phyloP scores from a whole-genome alignment of 495 filamentous ascomycete genomes.

The Corynascus novoguineensis region DNA sequence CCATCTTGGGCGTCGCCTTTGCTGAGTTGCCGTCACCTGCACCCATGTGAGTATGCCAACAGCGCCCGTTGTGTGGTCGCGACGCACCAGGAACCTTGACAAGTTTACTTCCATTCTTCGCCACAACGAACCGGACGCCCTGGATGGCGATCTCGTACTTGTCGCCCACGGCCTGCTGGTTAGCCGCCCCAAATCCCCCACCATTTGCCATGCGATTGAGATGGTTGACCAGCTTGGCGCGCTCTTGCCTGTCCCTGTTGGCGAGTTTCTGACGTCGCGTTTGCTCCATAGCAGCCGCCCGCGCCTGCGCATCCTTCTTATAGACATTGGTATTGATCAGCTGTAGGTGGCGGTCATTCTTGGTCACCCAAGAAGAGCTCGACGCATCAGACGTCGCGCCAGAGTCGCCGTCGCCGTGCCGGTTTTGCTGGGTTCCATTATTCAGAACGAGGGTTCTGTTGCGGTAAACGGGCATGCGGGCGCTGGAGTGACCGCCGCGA shows the following conservation, averaged over 20 bases:
- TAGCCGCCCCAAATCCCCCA: conserved; percentile 34
- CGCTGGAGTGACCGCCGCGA: conserved; percentile 45
- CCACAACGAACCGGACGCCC: conserved; percentile 69
- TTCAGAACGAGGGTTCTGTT: conserved; percentile 73
- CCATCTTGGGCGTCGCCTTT: conserved; percentile 70
- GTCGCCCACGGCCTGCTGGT: conserved; percentile 26
- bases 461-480: conserved; percentile 47
- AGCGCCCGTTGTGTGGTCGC: neutral
- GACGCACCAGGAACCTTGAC: conserved; percentile 63
- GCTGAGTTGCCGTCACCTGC: conserved; percentile 59
- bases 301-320: conserved; percentile 65
- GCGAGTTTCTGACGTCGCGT: conserved; percentile 57
- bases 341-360: conserved; percentile 79
- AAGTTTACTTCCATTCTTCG: conserved; percentile 79
- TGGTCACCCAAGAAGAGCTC: conserved; percentile 63
- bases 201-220: conserved; percentile 36
- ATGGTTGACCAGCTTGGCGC: conserved; percentile 48
- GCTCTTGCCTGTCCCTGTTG: conserved; percentile 60
- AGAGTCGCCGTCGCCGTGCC: conserved; percentile 23
- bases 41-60: conserved; percentile 41
- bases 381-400: conserved; percentile 34
- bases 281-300: conserved; percentile 68
- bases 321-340: conserved; percentile 81
- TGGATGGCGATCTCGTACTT: conserved; percentile 67
- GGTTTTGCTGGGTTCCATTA: conserved; percentile 25